A percentile compares a stretch with the other conserved stretches of the same genome.
Evolutionary conservation across 495 filamentous ascomycete genomes (phyloP).

Genomic region (Terfezia claveryi): DNA sequence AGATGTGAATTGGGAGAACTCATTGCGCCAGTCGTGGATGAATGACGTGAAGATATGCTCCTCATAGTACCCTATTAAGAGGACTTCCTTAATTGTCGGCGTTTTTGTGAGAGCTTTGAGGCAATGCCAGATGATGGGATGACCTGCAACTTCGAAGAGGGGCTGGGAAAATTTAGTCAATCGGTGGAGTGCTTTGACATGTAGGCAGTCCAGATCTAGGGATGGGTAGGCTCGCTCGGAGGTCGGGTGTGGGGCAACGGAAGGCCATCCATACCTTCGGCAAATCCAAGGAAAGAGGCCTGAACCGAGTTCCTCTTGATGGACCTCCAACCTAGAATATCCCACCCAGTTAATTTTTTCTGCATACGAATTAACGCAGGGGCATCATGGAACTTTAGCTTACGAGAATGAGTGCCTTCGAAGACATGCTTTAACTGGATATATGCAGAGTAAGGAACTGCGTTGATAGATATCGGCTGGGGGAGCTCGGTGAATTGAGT

Average conservation of each 20-base stretch:
- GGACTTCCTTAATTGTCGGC: slow-evolving; percentile 80
- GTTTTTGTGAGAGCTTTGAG: slow-evolving; percentile 81
- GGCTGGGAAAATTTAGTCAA: slow-evolving; percentile 35
- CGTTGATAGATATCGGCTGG: background rate
- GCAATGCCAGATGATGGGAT: slow-evolving; percentile 96
- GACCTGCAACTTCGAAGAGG: slow-evolving; percentile 93
- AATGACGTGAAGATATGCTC: slow-evolving; percentile 92
- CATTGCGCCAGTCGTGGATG: slow-evolving; percentile 67
- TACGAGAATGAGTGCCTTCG: slow-evolving; percentile 16
- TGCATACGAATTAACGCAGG: background rate
- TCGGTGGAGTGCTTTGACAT: too few relatives aligned
- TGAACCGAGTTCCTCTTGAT: slow-evolving; percentile 85
- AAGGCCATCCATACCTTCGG: slow-evolving; percentile 47
- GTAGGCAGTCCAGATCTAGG: background rate
- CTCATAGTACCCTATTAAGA: slow-evolving; percentile 97
- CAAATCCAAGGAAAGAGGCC: slow-evolving; percentile 86
- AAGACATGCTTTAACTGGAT: slow-evolving; percentile 7
- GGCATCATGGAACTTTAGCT: slow-evolving; percentile 1
- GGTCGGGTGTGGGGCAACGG: slow-evolving; percentile 3
- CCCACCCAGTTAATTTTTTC: background rate
- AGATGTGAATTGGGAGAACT: slow-evolving; percentile 60
- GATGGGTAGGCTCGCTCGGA: background rate
- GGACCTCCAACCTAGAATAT: slow-evolving; percentile 62
- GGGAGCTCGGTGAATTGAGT: background rate
- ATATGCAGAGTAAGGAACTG: background rate